Percentiles rank a stretch among this genome's conserved stretches.
These are phyloP conservation scores for Barnettozyma pratensis DNA, from an alignment of 805 yeast genomes.

Conservation along the genomic window DNA sequence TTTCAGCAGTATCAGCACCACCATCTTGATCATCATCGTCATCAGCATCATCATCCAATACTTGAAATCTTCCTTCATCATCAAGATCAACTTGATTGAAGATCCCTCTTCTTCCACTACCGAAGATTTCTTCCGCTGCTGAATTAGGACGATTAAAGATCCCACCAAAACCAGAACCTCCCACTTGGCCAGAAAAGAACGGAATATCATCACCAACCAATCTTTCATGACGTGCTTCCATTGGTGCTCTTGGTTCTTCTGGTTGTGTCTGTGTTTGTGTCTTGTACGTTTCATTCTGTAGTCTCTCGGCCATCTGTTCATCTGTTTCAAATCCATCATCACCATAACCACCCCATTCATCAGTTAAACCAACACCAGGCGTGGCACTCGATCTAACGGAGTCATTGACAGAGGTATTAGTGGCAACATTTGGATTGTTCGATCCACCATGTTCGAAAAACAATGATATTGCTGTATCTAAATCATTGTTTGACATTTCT, in stretches of 20 bases:
- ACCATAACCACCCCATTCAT: not conserved
- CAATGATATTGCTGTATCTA: slow-evolving; percentile 81
- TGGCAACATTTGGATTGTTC: slow-evolving; percentile 3
- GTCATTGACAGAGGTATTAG: not conserved
- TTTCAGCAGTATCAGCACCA: slow-evolving; percentile 37
- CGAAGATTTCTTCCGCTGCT: slow-evolving; percentile 25
- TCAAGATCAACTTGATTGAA: slow-evolving; percentile 5
- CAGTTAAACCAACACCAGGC: not conserved
- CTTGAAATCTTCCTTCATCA: slow-evolving; percentile 24
- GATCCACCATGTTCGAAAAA: slow-evolving; percentile 63
- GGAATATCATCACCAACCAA: slow-evolving; percentile 47
- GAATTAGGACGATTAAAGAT: not conserved
- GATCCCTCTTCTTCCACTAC: slow-evolving; percentile 26
- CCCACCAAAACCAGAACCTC: slow-evolving; percentile 39
- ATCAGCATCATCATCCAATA: slow-evolving; percentile 28
- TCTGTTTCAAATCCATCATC: slow-evolving; percentile 29
- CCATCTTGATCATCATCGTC: slow-evolving; percentile 36
- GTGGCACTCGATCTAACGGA: not conserved
- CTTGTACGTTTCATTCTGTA: slow-evolving; percentile 58
- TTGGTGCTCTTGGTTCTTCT: slow-evolving; percentile 62
- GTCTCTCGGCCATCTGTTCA: slow-evolving; percentile 52
- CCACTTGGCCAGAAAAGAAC: slow-evolving; percentile 31
- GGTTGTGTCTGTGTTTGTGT: not conserved
- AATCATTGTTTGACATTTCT: slow-evolving; percentile 68
- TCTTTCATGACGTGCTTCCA: slow-evolving; percentile 74